These are phyloP conservation scores for Physcomitrellopsis africana DNA, from an alignment of 225 moss, liverwort and hornwort species.

Conservation along the genomic window DNA sequence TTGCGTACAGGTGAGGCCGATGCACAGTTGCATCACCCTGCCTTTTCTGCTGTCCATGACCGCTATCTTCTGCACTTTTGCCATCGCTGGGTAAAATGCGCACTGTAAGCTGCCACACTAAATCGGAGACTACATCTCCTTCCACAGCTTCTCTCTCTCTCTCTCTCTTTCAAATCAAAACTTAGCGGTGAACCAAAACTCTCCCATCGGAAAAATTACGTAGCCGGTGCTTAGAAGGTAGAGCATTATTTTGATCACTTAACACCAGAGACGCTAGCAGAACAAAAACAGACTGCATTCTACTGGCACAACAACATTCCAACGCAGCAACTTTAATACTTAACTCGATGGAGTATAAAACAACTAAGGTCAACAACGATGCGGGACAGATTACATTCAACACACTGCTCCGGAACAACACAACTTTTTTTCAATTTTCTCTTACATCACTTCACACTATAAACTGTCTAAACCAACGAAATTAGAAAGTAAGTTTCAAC, in stretches of 20 bases:
- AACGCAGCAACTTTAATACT: slow-evolving; percentile 15
- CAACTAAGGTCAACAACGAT: not conserved
- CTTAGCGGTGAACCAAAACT: slow-evolving; percentile 33
- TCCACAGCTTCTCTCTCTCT: slow-evolving; percentile 57
- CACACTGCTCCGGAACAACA: not conserved
- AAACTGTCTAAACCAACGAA: not conserved
- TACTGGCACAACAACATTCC: slow-evolving; percentile 1
- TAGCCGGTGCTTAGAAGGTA: no score
- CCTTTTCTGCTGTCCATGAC: slow-evolving; percentile 33
- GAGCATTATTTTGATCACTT: no score
- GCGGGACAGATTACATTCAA: not conserved
- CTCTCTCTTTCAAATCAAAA: slow-evolving; percentile 1
- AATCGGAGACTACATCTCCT: slow-evolving; percentile 87
- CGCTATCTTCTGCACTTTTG: slow-evolving; percentile 46
- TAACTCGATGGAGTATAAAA: slow-evolving; percentile 24
- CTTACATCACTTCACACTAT: not conserved
- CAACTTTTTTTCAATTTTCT: slow-evolving; percentile 15
- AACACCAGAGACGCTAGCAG: not conserved
- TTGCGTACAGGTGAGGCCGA: slow-evolving; percentile 85
- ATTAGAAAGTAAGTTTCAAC: not conserved
- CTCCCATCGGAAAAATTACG: no score
- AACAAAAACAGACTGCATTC: slow-evolving; percentile 11
- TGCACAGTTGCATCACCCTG: slow-evolving; percentile 47
- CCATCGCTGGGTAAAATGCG: slow-evolving; percentile 70
- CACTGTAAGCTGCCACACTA: slow-evolving; percentile 90